Conservation (phyloP, 805 yeast genomes). For the Millerozyma miso region DNA sequence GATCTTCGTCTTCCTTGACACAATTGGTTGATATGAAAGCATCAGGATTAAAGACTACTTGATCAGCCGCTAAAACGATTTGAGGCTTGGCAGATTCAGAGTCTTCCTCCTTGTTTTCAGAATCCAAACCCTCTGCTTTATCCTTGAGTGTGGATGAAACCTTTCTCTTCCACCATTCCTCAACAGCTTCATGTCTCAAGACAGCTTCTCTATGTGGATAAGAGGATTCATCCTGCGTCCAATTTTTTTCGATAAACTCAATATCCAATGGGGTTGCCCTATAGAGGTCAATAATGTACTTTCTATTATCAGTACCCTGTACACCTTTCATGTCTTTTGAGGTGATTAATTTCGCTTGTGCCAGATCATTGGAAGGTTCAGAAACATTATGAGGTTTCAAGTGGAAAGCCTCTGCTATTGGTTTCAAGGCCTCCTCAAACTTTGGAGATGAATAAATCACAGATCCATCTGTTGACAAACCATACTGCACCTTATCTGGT, state of each 20-base stretch:
- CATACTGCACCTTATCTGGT: conserved; percentile 62
- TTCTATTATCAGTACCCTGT: conserved; percentile 78
- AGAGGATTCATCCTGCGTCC: conserved; percentile 36
- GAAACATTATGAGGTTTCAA: conserved; percentile 64
- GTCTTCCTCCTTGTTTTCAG: conserved; percentile 27
- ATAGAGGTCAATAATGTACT: conserved; percentile 79
- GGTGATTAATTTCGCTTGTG: conserved; percentile 50
- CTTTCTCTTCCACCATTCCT: conserved; percentile 80
- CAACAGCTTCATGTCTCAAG: conserved; percentile 83
- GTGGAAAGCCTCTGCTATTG: conserved; percentile 72
- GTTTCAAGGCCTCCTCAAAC: conserved; percentile 53
- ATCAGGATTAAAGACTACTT: conserved; percentile 74
- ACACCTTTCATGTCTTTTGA: conserved; percentile 84
- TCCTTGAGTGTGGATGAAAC: conserved; percentile 49
- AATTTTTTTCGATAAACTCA: conserved; percentile 61
- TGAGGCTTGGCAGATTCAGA: conserved; percentile 42
- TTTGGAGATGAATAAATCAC: conserved; percentile 46
- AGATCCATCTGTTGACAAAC: conserved; percentile 59
- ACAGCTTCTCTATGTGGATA: conserved; percentile 83
- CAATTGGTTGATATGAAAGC: conserved; percentile 48
- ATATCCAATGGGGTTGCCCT: conserved; percentile 83
- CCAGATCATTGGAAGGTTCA: conserved; percentile 38
- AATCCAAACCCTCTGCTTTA: conserved; percentile 46
- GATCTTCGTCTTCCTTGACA: conserved; percentile 50
- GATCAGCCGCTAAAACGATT: conserved; percentile 48